Base-by-base conservation (phyloP, 192 early-diverging fungal genomes). In the Dissophora globulifera region DNA sequence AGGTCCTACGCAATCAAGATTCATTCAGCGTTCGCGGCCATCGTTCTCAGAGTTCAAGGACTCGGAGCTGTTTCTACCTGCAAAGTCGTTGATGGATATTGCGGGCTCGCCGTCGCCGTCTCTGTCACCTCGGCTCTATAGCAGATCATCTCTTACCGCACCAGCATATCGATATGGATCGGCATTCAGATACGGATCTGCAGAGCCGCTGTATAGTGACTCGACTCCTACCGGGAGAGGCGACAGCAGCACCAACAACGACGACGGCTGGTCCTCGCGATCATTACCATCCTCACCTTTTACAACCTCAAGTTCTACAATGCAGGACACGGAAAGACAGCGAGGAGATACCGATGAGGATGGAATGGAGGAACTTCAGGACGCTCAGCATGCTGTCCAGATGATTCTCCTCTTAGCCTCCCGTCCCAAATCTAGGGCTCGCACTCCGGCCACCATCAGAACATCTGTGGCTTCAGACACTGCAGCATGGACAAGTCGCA, bases 21-120 rank as follows among this genome's bases (percentile, higher is more conserved):
- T n/a, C n/a, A n/a, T n/a, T n/a, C n/a, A n/a, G n/a, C n/a, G 46
- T 15, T 25, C 52, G 2, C 43, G 69, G 1, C 60, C 60, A 0
- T 71, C 69, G 3, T 62, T 62, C 26, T 71, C 69, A 1, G 49
- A 62, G 32, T 71, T 57, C 45, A 71, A 71, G 35, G 69, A 71
- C 29, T 62, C 69, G 43, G 69, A 71, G 46, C 27, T 71, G 13
- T 71, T 62, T 29, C 50, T 40, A 22, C 69, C 69, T 3, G 69
- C 69, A 5, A 61, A 71, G 25, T 71, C 69, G 6, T 29, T 71
- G 12, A 71, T 71, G 69, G 59, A 62, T 23, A 71, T 71, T 32
- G 69, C 69, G 13, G 53, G 59, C 17, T 58, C 61, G 1, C 51
- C 51, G 30, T 43, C 62, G 7, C 51, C 51, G 22, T 43, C 62